These are phyloP conservation scores for Colletotrichum liriopes DNA, from an alignment of 2,329 filamentous ascomycete genomes.

Conservation along the genomic window DNA sequence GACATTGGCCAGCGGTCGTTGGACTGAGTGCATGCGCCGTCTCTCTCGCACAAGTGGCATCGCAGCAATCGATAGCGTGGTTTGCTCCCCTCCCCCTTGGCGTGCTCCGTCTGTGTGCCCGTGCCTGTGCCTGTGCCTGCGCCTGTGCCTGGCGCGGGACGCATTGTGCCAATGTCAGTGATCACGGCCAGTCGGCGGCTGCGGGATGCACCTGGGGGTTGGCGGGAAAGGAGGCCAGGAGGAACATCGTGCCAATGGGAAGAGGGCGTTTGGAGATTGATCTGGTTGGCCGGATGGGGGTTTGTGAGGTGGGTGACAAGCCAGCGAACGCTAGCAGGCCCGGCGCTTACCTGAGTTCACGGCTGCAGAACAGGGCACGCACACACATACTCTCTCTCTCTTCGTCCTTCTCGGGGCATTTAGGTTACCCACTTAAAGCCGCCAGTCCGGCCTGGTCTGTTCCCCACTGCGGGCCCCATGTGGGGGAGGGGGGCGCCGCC, in stretches of 20 bases:
- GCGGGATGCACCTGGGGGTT: constrained; percentile 12
- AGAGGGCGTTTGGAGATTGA: constrained; percentile 25
- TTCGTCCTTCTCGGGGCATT: neutral
- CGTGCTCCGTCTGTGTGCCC: constrained; percentile 8
- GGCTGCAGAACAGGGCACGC: neutral
- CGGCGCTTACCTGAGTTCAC: constrained; percentile 33
- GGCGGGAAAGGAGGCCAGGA: neutral
- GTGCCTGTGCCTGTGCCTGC: constrained; percentile 9
- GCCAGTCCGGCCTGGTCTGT: constrained; percentile 8
- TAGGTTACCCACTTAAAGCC: constrained; percentile 20
- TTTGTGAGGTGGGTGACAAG: constrained; percentile 1
- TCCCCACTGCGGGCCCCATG: constrained; percentile 7
- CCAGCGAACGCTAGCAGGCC: constrained; percentile 16
- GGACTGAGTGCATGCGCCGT: neutral
- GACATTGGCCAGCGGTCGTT: neutral
- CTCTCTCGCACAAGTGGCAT: constrained; percentile 11
- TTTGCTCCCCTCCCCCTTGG: neutral
- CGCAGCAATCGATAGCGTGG: constrained; percentile 27
- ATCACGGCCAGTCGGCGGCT: constrained; percentile 26
- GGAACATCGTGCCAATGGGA: constrained; percentile 14
- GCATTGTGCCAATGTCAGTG: constrained; percentile 22
- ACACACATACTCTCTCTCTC: no score
- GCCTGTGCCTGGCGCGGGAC: constrained; percentile 8
- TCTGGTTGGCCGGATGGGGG: constrained; percentile 2
- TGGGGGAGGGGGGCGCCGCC: constrained; percentile 4